Percentiles rank a stretch among this genome's conserved stretches.
These are phyloP conservation scores for Eutrema salsugineum DNA, from an alignment of 441 rosid genomes.

Conservation along the genomic window DNA sequence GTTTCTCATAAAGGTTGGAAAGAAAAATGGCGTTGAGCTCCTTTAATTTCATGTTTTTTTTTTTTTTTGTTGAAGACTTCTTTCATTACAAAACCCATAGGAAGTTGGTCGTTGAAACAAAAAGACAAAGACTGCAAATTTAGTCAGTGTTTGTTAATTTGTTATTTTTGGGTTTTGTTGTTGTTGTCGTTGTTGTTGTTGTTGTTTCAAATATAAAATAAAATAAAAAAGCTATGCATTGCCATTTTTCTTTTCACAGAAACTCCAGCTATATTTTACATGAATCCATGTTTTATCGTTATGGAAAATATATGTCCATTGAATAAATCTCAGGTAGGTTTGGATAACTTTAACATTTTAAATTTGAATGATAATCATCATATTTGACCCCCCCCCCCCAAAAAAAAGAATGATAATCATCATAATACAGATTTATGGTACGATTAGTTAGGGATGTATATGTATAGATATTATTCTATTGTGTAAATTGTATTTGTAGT, in stretches of 20 bases:
- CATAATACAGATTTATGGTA: too few relatives aligned
- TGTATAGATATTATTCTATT: too few relatives aligned
- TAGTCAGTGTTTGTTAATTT: neutral
- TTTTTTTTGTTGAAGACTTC: neutral
- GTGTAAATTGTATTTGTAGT: too few relatives aligned
- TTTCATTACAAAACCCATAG: neutral
- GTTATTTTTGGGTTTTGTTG: neutral
- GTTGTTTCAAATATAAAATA: neutral
- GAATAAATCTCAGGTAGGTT: neutral
- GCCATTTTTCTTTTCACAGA: neutral
- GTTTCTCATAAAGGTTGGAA: neutral
- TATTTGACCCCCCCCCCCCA: too few relatives aligned
- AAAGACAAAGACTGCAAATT: neutral
- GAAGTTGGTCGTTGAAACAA: neutral
- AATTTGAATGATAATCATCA: too few relatives aligned
- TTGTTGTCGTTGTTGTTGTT: neutral
- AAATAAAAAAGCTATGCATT: neutral
- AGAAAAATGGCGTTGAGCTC: neutral
- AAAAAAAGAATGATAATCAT: too few relatives aligned
- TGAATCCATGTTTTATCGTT: neutral
- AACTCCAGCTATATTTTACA: neutral
- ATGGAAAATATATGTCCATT: neutral
- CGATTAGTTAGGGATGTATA: too few relatives aligned
- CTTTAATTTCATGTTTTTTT: too few relatives aligned
- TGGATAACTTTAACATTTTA: neutral